These are phyloP conservation scores for Cucumis melo DNA, from an alignment of 306 rosid genomes.

Conservation along the genomic window DNA sequence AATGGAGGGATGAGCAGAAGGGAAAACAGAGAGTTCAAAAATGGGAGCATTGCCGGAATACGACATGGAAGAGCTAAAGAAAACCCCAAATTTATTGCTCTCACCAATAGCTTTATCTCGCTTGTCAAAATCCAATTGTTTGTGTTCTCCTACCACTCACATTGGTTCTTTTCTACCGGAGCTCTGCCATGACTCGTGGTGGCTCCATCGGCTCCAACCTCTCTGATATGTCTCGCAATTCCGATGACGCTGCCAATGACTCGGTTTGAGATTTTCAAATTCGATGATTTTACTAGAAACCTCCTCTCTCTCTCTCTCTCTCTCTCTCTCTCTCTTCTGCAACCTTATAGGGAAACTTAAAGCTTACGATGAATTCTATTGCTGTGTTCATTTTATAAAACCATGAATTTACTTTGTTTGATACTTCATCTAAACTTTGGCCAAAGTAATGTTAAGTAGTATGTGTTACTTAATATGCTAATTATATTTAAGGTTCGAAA, in stretches of 20 bases:
- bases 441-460: too few species aligned
- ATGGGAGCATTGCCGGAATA: constrained; percentile 18
- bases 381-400: neutral
- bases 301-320: too few species aligned
- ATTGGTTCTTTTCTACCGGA: constrained; percentile 10
- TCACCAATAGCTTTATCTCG: too few species aligned
- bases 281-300: too few species aligned
- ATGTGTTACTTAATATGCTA: too few species aligned
- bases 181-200: constrained; percentile 14
- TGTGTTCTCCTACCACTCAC: too few species aligned
- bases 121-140: too few species aligned
- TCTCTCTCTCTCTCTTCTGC: too few species aligned
- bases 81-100: constrained; percentile 14
- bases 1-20: constrained; percentile 29
- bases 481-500: too few species aligned
- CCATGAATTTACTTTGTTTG: neutral
- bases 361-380: neutral
- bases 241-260: neutral
- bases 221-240: constrained; percentile 16
- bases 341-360: too few species aligned
- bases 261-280: constrained; percentile 14
- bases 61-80: constrained; percentile 19
- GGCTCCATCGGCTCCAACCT: constrained; percentile 52
- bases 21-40: neutral
- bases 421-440: too few species aligned